phyloP scores from a whole-genome alignment of 148 eudicot genomes.

The Cornus florida region DNA sequence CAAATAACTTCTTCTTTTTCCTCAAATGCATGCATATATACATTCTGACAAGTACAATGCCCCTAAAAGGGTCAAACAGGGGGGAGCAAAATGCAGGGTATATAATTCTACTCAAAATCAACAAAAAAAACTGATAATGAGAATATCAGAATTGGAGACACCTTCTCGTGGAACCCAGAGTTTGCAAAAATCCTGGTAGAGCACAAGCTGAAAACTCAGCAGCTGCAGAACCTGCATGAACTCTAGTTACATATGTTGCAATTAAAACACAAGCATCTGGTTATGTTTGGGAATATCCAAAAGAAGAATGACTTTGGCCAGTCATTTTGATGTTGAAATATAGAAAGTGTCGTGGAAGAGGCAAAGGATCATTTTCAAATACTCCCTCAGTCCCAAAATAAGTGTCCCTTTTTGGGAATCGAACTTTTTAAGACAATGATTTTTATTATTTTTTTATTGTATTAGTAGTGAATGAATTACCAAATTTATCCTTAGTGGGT shows the following conservation, averaged over 20 bases:
- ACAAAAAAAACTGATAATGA: not conserved
- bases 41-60: too few species aligned
- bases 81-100: too few species aligned
- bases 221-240: constrained; percentile 83
- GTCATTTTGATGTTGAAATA: not conserved
- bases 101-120: too few species aligned
- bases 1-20: not conserved
- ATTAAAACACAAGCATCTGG: not conserved
- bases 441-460: too few species aligned
- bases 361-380: not conserved
- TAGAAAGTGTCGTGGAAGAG: not conserved
- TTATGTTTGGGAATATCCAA: not conserved
- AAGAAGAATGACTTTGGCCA: not conserved
- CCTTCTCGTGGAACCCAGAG: constrained; percentile 48
- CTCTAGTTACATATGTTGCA: constrained; percentile 10
- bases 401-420: too few species aligned
- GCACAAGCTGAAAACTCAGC: constrained; percentile 93
- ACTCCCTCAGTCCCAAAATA: too few species aligned
- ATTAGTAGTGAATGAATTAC: too few species aligned
- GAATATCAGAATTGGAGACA: constrained; percentile 15
- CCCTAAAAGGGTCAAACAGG: too few species aligned
- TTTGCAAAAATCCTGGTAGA: constrained; percentile 65
- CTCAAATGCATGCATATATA: not conserved
- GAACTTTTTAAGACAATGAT: too few species aligned
- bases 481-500: too few species aligned